Conservation (phyloP, 2,329 filamentous ascomycete species). For the Beauveria varroae region DNA sequence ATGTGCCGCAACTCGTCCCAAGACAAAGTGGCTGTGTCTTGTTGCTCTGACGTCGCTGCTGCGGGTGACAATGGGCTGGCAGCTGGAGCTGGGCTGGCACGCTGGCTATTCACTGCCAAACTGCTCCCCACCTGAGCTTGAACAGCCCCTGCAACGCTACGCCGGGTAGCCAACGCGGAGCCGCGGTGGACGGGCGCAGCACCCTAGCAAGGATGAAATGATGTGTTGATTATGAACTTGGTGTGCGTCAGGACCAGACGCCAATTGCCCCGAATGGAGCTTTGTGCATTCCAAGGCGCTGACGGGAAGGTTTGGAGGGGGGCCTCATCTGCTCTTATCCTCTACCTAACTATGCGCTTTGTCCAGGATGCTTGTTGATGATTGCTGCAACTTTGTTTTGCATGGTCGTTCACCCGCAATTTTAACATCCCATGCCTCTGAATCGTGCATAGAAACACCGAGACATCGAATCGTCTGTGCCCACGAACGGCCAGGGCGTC, state of each 20-base stretch:
- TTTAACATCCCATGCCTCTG: background rate
- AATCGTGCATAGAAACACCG: background rate
- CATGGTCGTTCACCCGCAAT: background rate
- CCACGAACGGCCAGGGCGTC: background rate
- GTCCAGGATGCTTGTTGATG: background rate
- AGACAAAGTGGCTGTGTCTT: background rate
- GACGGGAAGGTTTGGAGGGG: background rate
- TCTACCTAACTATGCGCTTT: background rate
- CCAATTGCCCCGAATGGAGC: background rate
- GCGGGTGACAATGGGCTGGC: background rate
- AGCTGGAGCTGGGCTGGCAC: background rate
- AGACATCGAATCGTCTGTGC: background rate
- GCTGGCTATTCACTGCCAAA: background rate
- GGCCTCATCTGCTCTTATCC: background rate
- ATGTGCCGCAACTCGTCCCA: background rate
- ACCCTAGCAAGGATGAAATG: background rate
- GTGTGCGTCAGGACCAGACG: background rate
- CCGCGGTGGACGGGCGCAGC: constrained; percentile 2
- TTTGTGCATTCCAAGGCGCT: background rate
- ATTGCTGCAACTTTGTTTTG: background rate
- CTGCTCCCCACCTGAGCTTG: background rate
- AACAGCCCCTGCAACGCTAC: background rate
- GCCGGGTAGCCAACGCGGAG: constrained; percentile 4
- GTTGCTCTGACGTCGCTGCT: background rate
- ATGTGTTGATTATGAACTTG: background rate